These are phyloP conservation scores for Medicago lupulina DNA, from an alignment of 306 rosid genomes.

Conservation along the genomic window DNA sequence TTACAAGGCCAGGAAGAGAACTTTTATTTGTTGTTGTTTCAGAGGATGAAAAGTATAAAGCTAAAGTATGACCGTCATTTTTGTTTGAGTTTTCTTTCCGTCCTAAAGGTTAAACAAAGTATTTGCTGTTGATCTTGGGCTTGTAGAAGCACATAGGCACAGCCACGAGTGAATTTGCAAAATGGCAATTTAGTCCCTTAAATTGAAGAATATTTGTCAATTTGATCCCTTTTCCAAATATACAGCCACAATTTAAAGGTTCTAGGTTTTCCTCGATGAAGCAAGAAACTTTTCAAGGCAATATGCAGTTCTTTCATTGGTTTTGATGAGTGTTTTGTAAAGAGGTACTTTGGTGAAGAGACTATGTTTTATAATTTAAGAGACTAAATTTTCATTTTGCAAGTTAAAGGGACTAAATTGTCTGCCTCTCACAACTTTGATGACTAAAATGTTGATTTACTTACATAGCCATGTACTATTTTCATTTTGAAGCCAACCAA, in stretches of 20 bases:
- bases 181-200: slow-evolving; percentile 3
- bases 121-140: slow-evolving; percentile 7
- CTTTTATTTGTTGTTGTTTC: slow-evolving; percentile 92
- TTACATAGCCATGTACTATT: slow-evolving; percentile 17
- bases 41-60: slow-evolving; percentile 98
- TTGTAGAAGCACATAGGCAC: slow-evolving; percentile 25
- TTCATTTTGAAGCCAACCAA: slow-evolving; percentile 22
- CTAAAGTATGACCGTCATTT: slow-evolving; percentile 61
- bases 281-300: neutral
- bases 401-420: neutral
- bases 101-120: slow-evolving; percentile 11
- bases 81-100: slow-evolving; percentile 31
- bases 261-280: neutral
- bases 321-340: neutral
- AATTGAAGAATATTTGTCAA: neutral
- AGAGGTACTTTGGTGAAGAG: neutral
- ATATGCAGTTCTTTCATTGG: neutral
- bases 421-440: neutral
- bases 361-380: neutral
- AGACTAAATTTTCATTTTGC: neutral
- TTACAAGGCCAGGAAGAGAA: slow-evolving; percentile 96
- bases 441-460: slow-evolving; percentile 8
- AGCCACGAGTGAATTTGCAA: neutral
- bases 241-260: neutral
- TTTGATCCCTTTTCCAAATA: neutral